A percentile compares a stretch with the other conserved stretches of the same genome.
Conservation (phyloP, 192 early-diverging fungal genomes). For the Globomyces pollinis-pini region DNA sequence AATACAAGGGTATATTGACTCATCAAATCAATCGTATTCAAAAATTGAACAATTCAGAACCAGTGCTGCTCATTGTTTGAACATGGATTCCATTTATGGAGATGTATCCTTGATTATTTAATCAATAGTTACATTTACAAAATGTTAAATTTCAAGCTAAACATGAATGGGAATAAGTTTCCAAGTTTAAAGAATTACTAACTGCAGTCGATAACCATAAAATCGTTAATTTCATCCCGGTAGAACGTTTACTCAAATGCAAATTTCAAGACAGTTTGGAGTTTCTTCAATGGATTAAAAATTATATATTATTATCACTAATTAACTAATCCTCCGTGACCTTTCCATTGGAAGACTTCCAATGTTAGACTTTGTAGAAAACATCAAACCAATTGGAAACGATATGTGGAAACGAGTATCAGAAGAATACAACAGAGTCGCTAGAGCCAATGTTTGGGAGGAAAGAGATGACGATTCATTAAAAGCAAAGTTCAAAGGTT, state of each 20-base stretch:
- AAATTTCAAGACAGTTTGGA: constrained; percentile 98
- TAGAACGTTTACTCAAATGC: constrained; percentile 85
- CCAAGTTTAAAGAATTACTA: constrained; percentile 93
- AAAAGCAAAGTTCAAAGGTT: too few species aligned
- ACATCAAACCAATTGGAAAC: too few species aligned
- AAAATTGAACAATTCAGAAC: constrained; percentile 93
- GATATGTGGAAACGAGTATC: too few species aligned
- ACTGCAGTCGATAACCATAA: constrained; percentile 78
- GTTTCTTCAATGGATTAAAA: constrained; percentile 94
- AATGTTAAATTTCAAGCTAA: constrained; percentile 94
- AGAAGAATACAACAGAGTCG: too few species aligned
- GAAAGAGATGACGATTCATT: too few species aligned
- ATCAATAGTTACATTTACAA: constrained; percentile 62
- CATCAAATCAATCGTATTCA: constrained; percentile 81
- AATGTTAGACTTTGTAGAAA: too few species aligned
- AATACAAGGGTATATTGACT: constrained; percentile 97
- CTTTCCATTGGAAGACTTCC: too few species aligned
- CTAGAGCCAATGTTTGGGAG: too few species aligned
- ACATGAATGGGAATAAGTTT: constrained; percentile 93
- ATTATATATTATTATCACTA: constrained; percentile 23
- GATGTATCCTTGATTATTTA: constrained; percentile 23
- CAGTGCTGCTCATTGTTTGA: constrained; percentile 72
- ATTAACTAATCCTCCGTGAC: constrained; percentile 71
- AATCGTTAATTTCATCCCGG: constrained; percentile 88
- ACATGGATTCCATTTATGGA: constrained; percentile 65